phyloP scores from a whole-genome alignment of 306 rosid genomes.

The Hippophae tibetana region DNA sequence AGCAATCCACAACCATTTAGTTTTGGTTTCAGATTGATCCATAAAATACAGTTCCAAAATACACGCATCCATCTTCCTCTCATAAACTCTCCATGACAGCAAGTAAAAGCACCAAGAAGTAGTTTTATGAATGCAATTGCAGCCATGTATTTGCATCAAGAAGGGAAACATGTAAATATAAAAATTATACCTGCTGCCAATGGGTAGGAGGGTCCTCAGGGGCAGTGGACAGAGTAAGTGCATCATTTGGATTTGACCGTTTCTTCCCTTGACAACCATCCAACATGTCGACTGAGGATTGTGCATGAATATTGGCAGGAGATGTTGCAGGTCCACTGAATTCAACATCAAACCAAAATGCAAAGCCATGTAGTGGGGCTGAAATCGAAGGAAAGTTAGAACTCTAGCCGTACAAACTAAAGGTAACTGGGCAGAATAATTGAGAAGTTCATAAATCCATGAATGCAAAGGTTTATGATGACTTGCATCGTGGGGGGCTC shows the following conservation, averaged over 20 bases:
- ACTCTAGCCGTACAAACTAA: not conserved
- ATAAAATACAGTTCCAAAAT: too few relatives aligned
- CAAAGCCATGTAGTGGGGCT: constrained; percentile 99
- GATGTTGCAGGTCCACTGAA: constrained; percentile 56
- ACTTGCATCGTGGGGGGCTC: too few relatives aligned
- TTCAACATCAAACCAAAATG: constrained; percentile 99
- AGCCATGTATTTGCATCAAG: not conserved
- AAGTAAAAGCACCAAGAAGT: too few relatives aligned
- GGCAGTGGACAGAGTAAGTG: constrained; percentile 80
- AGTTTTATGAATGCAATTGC: too few relatives aligned
- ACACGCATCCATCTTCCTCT: too few relatives aligned
- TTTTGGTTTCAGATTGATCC: too few relatives aligned
- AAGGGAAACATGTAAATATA: not conserved
- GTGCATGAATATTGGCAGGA: constrained; percentile 28
- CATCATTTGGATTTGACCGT: constrained; percentile 64
- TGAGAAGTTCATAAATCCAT: too few relatives aligned
- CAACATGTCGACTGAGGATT: constrained; percentile 25
- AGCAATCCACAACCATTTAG: too few relatives aligned
- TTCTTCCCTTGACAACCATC: constrained; percentile 71
- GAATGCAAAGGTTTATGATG: too few relatives aligned
- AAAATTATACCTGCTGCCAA: constrained; percentile 86
- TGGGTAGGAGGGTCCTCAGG: constrained; percentile 99
- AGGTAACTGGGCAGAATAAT: not conserved
- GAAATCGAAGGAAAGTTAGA: constrained; percentile 27
- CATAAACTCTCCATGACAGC: too few relatives aligned